A percentile compares a stretch with the other conserved stretches of the same genome.
Evolutionary conservation across 257 asterid species (phyloP).

Genomic region (Lavandula angustifolia): DNA sequence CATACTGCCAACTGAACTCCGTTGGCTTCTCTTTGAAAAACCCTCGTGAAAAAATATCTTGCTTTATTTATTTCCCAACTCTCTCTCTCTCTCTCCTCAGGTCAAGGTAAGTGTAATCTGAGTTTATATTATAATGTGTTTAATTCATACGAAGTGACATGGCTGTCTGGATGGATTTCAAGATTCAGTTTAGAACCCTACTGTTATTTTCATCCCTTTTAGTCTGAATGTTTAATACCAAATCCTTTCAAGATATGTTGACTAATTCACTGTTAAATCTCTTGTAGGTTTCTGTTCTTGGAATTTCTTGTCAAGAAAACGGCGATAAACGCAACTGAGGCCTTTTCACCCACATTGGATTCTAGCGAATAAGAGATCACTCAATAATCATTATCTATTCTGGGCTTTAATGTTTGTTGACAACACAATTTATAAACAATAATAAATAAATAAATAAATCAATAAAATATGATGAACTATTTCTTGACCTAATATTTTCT

Average conservation of each 20-base stretch:
- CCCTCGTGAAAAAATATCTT: slow-evolving; percentile 50
- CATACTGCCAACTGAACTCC: slow-evolving; percentile 87
- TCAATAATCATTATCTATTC: not conserved
- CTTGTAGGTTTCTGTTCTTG: not conserved
- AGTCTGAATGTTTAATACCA: no score
- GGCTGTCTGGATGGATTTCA: not conserved
- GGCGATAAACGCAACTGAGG: not conserved
- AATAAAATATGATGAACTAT: not conserved
- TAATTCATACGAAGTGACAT: not conserved
- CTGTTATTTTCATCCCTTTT: not conserved
- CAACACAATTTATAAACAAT: not conserved
- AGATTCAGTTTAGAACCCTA: not conserved
- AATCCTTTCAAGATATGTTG: not conserved
- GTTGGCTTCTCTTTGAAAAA: slow-evolving; percentile 83
- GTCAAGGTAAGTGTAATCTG: no score
- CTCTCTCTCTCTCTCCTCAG: no score
- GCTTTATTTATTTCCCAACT: not conserved
- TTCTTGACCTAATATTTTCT: not conserved
- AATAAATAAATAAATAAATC: no score
- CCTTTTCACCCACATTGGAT: slow-evolving; percentile 4
- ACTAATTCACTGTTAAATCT: not conserved
- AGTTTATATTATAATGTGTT: no score
- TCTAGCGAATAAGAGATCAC: slow-evolving; percentile 10
- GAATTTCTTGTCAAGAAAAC: slow-evolving; percentile 1
- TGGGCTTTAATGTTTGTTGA: not conserved